A percentile compares a stretch with the other conserved stretches of the same genome.
Conservation (phyloP, 495 filamentous ascomycete genomes). For the Penicillium dipodomyicola region DNA sequence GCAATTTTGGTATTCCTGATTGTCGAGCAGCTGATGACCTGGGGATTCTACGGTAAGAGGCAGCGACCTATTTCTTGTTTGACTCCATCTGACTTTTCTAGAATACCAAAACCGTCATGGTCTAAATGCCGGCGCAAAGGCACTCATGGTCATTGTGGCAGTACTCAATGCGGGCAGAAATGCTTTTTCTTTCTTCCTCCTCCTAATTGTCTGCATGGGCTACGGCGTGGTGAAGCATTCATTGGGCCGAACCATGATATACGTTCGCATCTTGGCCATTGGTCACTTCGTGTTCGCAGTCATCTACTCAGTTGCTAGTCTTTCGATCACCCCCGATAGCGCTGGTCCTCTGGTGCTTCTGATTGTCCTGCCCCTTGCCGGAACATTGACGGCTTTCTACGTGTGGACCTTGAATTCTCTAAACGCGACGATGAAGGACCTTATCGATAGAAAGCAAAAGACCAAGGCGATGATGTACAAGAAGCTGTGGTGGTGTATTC, state of each 20-base stretch:
- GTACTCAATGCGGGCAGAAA: slow-evolving; percentile 91
- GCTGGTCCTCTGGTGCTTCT: slow-evolving; percentile 86
- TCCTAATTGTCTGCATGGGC: slow-evolving; percentile 99
- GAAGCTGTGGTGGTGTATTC: slow-evolving; percentile 97
- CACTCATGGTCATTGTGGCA: slow-evolving; percentile 83
- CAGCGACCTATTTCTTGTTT: neutral
- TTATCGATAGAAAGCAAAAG: slow-evolving; percentile 88
- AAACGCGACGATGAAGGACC: slow-evolving; percentile 91
- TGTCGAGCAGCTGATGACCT: slow-evolving; percentile 94
- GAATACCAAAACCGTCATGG: slow-evolving; percentile 92
- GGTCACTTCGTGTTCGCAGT: slow-evolving; percentile 94
- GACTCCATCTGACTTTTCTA: slow-evolving; percentile 27
- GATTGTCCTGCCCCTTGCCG: slow-evolving; percentile 89
- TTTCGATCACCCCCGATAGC: slow-evolving; percentile 75
- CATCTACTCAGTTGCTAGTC: slow-evolving; percentile 84
- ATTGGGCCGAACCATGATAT: slow-evolving; percentile 92
- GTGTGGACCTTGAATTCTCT: slow-evolving; percentile 98
- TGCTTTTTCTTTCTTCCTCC: slow-evolving; percentile 97
- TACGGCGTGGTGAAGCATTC: slow-evolving; percentile 96
- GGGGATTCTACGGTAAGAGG: slow-evolving; percentile 78
- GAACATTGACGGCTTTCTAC: slow-evolving; percentile 93
- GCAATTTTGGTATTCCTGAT: slow-evolving; percentile 94
- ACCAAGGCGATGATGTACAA: slow-evolving; percentile 95
- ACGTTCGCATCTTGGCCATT: slow-evolving; percentile 85
- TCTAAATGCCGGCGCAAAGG: slow-evolving; percentile 73